Base-by-base conservation (phyloP, 2,329 filamentous ascomycete species). In the Hypoxylon sp. region DNA sequence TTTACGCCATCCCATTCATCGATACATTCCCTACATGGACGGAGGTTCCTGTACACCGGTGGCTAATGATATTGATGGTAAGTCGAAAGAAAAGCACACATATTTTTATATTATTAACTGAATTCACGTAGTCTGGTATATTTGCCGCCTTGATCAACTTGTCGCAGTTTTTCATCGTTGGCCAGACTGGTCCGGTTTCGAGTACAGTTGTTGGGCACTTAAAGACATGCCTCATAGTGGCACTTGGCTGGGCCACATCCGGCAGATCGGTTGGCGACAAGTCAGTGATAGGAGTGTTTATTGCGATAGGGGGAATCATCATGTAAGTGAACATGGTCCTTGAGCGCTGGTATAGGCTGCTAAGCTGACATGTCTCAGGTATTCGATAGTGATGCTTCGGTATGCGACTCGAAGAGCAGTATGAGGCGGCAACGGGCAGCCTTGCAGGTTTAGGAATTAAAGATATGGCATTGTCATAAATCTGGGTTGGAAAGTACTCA, bases 71-170 rank as follows among this genome's bases (percentile, higher is more conserved):
- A 43, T 51, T 84, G 27, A 81, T 89, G 79, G 87, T 88, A 76
- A 74, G 83, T 71, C 16, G 9, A 37, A 37, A 56, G 12, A 51
- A 27, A 19, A 12, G n/a, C n/a, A n/a, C n/a, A n/a, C 19, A 23
- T 14, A 27, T 29, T 52, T 27, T 29, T 21, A 9, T 6, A 25
- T 34, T 58, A 30, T 14, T 56, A 34, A 11, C 65, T 77, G 70
- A 74, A 65, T 6, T 16, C 46, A 52, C 23, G 5, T 59, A 90
- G 86, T 90, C 87, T 61, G 89, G 88, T 16, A 65, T 85, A 5
- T 87, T 90, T 68, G 89, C 89, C 8, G 85, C 85, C 37, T 78
- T 90, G 58, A 89, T 91, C 78, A 91, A 91, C 74, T 83, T 89
- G 73, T 87, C 84, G 11, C 86, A 86, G 74, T 88, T 88, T 68